Base-by-base conservation (phyloP, 2,329 filamentous ascomycete species). In the Colletotrichum trifolii region DNA sequence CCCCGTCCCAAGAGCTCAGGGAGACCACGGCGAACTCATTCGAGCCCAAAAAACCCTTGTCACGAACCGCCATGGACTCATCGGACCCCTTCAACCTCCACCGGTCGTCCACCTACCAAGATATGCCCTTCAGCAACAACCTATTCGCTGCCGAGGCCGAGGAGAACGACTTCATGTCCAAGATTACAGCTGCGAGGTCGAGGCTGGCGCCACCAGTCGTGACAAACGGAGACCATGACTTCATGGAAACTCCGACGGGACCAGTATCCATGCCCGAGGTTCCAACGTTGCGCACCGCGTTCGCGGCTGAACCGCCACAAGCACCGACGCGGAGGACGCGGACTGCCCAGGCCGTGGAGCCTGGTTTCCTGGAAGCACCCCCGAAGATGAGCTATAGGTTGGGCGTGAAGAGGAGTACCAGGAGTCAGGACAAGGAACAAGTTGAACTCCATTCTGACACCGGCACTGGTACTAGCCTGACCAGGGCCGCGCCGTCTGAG, bases 311-410 rank as follows among this genome's bases (percentile, higher is more conserved):
- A 48, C 79, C 82, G 36, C 82, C 85, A 2, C 83, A 84, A 60
- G 85, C 85, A 11, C 85, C 85, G 1, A 67, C 76, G 15, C 81
- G 85, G 64, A 85, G 84, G 69, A 83, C 83, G 43, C 84, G 86
- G 54, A 85, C 84, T 43, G 79, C 82, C 4, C 85, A 87, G 15
- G 75, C 81, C 5, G 72, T 81, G 17, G 87, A 89, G 12, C 70
- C 84, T 34, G 79, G 83, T 48, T 75, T 83, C 55, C 71, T 81
- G 34, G 89, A 91, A 60, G 83, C 84, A 1, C 87, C 89, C 2
- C 86, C 89, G n/a, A 88, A 85, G 73, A 87, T 90, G 81, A 87
- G 87, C 69, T 85, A 89, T 67, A 80, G 84, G 8, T 68, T 86
- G 35, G 82, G 82, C 13, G 72, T 81, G 3, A 84, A 82, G 69